Conservation (phyloP, 805 yeast species). For the Cephaloascus fragrans region DNA sequence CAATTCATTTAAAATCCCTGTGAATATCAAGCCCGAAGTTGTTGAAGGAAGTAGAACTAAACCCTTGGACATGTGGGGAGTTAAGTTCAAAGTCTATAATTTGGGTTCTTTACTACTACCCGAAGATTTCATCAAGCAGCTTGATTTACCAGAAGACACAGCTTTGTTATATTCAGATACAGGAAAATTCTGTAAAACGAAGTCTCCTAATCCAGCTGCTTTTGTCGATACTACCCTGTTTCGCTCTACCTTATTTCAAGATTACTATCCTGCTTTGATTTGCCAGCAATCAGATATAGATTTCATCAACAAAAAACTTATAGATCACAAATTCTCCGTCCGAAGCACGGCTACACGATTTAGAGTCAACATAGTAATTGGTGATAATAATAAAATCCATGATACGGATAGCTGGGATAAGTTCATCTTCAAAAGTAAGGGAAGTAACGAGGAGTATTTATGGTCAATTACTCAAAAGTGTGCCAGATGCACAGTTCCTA, state of each 20-base stretch:
- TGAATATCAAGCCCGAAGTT: slow-evolving; percentile 7
- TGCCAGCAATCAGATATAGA: slow-evolving; percentile 11
- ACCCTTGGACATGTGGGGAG: slow-evolving; percentile 8
- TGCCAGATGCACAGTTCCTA: slow-evolving; percentile 16
- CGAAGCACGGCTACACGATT: slow-evolving; percentile 9
- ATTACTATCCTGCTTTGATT: slow-evolving; percentile 16
- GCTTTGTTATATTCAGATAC: slow-evolving; percentile 8
- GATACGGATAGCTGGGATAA: slow-evolving; percentile 14
- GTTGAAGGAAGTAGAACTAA: slow-evolving; percentile 6
- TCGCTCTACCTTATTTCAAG: slow-evolving; percentile 15
- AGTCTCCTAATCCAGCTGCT: slow-evolving; percentile 5
- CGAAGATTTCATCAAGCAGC: slow-evolving; percentile 6
- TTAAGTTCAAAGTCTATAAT: slow-evolving; percentile 7
- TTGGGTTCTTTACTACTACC: slow-evolving; percentile 11
- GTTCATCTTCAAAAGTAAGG: slow-evolving; percentile 8
- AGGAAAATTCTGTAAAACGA: slow-evolving; percentile 8
- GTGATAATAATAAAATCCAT: slow-evolving; percentile 9
- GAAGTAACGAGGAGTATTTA: slow-evolving; percentile 4
- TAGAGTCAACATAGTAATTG: slow-evolving; percentile 15
- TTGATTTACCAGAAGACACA: slow-evolving; percentile 7
- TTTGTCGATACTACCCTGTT: slow-evolving; percentile 1
- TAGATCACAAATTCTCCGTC: slow-evolving; percentile 4
- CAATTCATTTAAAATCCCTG: slow-evolving; percentile 8
- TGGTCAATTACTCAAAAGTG: slow-evolving; percentile 15
- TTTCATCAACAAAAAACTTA: slow-evolving; percentile 6